Evolutionary conservation across 441 rosid species (phyloP).

Genomic region (Melianthus villosus): DNA sequence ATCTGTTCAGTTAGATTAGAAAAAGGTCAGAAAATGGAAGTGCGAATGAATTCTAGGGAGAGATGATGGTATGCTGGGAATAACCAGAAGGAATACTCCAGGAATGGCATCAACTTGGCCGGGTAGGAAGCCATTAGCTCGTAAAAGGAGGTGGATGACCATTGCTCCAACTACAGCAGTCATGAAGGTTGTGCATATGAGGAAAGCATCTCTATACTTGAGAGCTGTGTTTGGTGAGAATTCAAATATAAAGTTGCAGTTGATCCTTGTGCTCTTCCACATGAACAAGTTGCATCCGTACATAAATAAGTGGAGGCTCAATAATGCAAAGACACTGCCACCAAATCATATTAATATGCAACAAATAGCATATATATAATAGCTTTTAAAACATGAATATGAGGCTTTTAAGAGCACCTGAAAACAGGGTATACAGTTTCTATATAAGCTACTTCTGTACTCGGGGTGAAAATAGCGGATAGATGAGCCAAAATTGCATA

Average conservation of each 20-base stretch:
- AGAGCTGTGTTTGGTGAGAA: constrained; percentile 68
- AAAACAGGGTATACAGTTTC: constrained; percentile 91
- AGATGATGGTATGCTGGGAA: neutral
- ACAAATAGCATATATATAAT: no score
- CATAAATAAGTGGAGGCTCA: constrained; percentile 90
- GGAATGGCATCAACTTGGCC: constrained; percentile 74
- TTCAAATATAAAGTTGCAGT: constrained; percentile 77
- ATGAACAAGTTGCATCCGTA: constrained; percentile 81
- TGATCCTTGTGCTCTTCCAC: constrained; percentile 85
- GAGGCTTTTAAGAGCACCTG: constrained; percentile 71
- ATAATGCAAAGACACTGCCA: constrained; percentile 70
- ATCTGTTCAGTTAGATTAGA: constrained; percentile 26
- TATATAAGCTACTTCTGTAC: constrained; percentile 30
- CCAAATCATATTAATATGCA: no score
- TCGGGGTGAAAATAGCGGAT: constrained; percentile 54
- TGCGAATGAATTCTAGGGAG: no score
- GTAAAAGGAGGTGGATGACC: constrained; percentile 69
- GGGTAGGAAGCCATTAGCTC: constrained; percentile 43
- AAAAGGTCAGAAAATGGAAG: neutral
- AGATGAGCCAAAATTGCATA: constrained; percentile 73
- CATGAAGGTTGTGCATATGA: constrained; percentile 79
- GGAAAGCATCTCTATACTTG: constrained; percentile 79
- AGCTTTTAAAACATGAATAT: neutral
- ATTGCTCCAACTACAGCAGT: constrained; percentile 65
- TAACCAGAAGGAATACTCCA: constrained; percentile 66